phyloP scores from a whole-genome alignment of 805 yeast species.

The Millerozyma acaciae region DNA sequence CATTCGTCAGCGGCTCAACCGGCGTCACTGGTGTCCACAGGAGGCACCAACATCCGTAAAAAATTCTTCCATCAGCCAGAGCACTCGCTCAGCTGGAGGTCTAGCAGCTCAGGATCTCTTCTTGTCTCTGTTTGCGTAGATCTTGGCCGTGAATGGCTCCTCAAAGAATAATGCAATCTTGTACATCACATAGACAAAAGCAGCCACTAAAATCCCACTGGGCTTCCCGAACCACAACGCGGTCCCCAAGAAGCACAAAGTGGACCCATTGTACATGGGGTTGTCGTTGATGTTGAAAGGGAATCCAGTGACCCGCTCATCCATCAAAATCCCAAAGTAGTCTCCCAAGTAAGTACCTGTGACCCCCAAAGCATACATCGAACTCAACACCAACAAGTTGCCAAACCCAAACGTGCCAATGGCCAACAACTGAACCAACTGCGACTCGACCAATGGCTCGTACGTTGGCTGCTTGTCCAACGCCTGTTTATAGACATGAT shows the following conservation, averaged over 20 bases:
- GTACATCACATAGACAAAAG: constrained; percentile 78
- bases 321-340: constrained; percentile 94
- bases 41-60: no score
- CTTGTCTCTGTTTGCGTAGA: constrained; percentile 71
- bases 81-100: no score
- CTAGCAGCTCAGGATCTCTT: constrained; percentile 21
- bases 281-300: constrained; percentile 89
- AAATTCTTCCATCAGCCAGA: no score
- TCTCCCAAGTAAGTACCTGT: constrained; percentile 97
- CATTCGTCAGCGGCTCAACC: no score
- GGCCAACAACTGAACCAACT: constrained; percentile 48
- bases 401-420: constrained; percentile 59
- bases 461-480: constrained; percentile 67
- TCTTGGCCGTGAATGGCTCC: constrained; percentile 93
- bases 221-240: constrained; percentile 88
- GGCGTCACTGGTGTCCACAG: no score
- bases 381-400: constrained; percentile 71
- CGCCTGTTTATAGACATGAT: constrained; percentile 68
- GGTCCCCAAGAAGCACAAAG: constrained; percentile 85
- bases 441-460: constrained; percentile 42
- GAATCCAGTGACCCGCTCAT: constrained; percentile 82
- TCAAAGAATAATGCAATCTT: constrained; percentile 79
- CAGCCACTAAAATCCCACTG: constrained; percentile 73
- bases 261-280: constrained; percentile 96
- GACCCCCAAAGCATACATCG: constrained; percentile 91